Base-by-base conservation (phyloP, 352 stramenopile species). In the Pythium grandisporangium region DNA sequence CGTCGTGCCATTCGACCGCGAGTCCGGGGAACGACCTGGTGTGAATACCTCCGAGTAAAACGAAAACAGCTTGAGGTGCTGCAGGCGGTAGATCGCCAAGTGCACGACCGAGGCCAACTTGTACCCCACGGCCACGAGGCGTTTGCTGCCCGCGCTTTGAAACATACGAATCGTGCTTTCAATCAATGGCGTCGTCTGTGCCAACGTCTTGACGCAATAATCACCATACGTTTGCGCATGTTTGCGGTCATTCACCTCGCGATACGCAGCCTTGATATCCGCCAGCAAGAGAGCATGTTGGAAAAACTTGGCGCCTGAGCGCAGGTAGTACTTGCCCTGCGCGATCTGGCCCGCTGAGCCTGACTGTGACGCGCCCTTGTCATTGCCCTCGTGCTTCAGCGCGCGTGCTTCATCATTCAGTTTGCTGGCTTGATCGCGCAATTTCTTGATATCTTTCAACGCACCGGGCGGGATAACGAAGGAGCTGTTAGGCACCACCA, bases 301-400 rank as follows among this genome's bases (percentile, higher is more conserved):
- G 27, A 93, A 85, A 52, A 91, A 93, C 55, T 91, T 91, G 37
- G 63, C 70, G 23, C 74, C 77, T 5, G 77, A 84, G 11, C 64
- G 69, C 33, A 93, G 63, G 38, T 88, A 93, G 44, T 64, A 87
- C 40, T 75, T 76, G 8, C 55, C 80, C 47, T 85, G 68, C 12
- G 73, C 79, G 21, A 79, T 48, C 43, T 87, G 66, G 0, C 62
- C 73, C 34, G 46, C 44, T 11, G 45, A 38, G 0, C 68, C 67
- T 5, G 61, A 34, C 25, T 89, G 68, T 0, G 56, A 59, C 16
- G 53, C 27, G 10, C 79, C 79, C 12, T 58, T 62, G 3, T 60
- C 66, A 37, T 93, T 87, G 20, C 80, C 80, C 50, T 89, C 73
- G 50, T 93, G 80, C 45, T 93, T 93, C 3, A 93, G 60, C 43